Base-by-base conservation (phyloP, 1,284 basidiomycete species). In the Wallemia hederae region DNA sequence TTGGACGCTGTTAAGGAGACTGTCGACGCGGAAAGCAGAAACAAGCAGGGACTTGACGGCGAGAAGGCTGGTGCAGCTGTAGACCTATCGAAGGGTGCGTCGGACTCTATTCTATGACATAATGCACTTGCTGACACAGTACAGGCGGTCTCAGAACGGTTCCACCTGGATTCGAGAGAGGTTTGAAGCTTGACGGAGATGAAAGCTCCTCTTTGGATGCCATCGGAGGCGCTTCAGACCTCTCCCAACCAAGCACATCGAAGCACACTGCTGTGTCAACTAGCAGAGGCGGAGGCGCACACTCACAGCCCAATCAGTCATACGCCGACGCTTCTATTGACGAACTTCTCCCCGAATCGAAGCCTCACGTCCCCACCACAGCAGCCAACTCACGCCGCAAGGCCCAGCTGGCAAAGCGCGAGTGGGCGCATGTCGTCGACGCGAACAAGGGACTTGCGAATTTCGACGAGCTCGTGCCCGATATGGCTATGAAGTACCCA, bases 361-460 rank as follows among this genome's bases (percentile, higher is more conserved):
- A 49, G 19, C 27, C 55, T 19, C n/a, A 49, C 25, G 22, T 61
- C 24, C 31, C 26, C 7, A 25, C 31, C 7, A 29, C 66, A 60
- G 65, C 67, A 61, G 64, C 67, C 59, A 24, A 67, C 67, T 0
- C 65, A 65, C 28, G 64, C 68, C 34, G 67, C 68, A 33, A 49
- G 19, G 39, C 39, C 22, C 39, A 49, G 22, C 22, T 49, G n/a
- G 39, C 39, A 5, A 94, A 92, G 71, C 82, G 87, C 60, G 89
- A 97, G 65, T 99, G 94, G 94, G 94, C 92, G 1, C 94, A 97
- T 74, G 84, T 90, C 22, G 84, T 98, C 17, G 87, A 98, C 69
- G 80, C 96, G 65, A 89, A 87, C 67, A 82, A 85, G 66, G 82
- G 86, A 33, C 80, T 97, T 68, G 74, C 76, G 26, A 96, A 97